Conservation (phyloP, 768 basidiomycete species). For the Hygrophorus russula region DNA sequence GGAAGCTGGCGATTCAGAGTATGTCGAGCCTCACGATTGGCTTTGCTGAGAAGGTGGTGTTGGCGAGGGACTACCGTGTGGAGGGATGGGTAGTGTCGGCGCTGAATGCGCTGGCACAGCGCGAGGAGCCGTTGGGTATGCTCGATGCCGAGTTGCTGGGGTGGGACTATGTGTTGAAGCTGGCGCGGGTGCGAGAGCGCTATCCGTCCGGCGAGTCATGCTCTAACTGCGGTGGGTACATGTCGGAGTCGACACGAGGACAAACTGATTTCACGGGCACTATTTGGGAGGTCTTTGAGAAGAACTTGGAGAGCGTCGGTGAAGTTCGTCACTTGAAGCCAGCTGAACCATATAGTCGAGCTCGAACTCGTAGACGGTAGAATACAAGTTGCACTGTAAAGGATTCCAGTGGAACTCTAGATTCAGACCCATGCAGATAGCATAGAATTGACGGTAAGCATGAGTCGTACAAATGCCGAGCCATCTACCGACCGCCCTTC, state of each 20-base stretch:
- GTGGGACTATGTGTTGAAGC: constrained; percentile 12
- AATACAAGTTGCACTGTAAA: too few species aligned
- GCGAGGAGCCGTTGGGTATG: constrained; percentile 13
- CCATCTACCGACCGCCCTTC: constrained; percentile 53
- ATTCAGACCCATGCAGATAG: too few species aligned
- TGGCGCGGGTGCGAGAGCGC: constrained; percentile 8
- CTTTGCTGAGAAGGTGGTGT: constrained; percentile 17
- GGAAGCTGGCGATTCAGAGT: constrained; percentile 15
- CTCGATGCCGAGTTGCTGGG: constrained; percentile 20
- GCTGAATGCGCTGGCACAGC: constrained; percentile 15
- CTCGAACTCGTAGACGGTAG: too few species aligned
- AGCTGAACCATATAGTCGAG: too few species aligned
- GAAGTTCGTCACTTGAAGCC: too few species aligned
- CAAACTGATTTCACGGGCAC: background rate
- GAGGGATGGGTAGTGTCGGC: constrained; percentile 21
- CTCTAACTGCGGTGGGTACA: background rate
- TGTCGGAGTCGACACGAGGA: background rate
- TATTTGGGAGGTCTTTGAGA: background rate
- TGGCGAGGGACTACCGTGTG: constrained; percentile 21
- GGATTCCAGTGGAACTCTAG: too few species aligned
- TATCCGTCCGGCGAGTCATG: background rate
- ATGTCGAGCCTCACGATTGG: constrained; percentile 10
- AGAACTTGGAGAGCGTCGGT: background rate
- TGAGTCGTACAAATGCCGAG: background rate
- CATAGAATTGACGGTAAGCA: too few species aligned